Evolutionary conservation across 306 rosid species (phyloP), one percentile per base, ranked within the genome.

Genomic region (Echinosophora koreensis): DNA sequence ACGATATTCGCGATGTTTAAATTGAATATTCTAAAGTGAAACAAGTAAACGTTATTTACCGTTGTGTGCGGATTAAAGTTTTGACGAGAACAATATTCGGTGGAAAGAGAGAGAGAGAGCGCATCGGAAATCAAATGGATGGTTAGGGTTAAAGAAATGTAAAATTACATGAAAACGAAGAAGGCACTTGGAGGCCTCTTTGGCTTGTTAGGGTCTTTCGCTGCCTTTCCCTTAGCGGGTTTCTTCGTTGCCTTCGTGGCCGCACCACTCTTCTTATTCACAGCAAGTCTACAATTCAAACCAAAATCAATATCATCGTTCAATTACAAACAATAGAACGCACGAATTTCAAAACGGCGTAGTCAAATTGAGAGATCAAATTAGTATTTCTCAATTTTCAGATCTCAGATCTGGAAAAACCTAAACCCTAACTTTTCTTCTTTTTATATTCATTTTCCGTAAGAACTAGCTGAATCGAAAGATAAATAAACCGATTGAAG

Each of bases 111-210:
- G 74, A 71, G 22, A 22, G 22, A 22, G 52, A 42, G 35, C 37
- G 49, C 37, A 18, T 67, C 13, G 56, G 49, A 44, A 85, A 78
- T 51, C 14, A 64, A 47, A 82, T 2, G 30, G 6, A 80, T 57
- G 28, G 34, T 6, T 6, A 64, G 11, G 12, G 49, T 57, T 2
- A 46, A 28, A 73, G 6, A 10, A 15, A 22, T 22, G 30, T 27
- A 42, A 22, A 82, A 42, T 82, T 84, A 91, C 95, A 93, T 93
- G 86, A 93, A 93, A 68, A 93, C 91, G 74, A 91, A 91, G 95
- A 93, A 89, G 58, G 98, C 97, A 78, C 98, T 91, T n/a, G 97
- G 81, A 0, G 97, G 98, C 65, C 97, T 87, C 89, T 93, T 93
- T 5, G 97, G 98, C 85, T 91, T 93, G 92, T 93, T 91, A 15